These are phyloP conservation scores for Pythium coloratum DNA, from an alignment of 352 stramenopile genomes.

Conservation along the genomic window DNA sequence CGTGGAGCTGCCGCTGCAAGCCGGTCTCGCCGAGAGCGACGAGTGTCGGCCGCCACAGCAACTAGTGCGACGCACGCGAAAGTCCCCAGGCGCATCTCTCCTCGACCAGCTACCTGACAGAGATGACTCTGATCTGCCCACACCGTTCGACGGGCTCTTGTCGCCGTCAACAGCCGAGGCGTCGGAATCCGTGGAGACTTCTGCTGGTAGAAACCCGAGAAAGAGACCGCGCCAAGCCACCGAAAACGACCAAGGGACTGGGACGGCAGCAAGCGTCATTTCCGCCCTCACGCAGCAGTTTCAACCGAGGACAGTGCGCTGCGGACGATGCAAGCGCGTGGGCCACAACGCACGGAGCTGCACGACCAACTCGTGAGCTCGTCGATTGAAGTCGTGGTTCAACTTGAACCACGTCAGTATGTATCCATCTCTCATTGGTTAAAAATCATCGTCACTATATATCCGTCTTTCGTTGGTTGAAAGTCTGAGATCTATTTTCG, in stretches of 20 bases:
- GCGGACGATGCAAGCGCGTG: slow-evolving; percentile 42
- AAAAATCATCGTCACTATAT: background rate
- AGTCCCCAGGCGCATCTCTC: slow-evolving; percentile 1
- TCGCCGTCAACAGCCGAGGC: background rate
- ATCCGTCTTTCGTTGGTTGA: slow-evolving; percentile 15
- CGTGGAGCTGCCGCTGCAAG: slow-evolving; percentile 51
- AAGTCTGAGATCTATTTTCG: slow-evolving; percentile 9
- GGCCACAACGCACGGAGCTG: slow-evolving; percentile 62
- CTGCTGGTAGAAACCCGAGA: background rate
- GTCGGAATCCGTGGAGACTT: background rate
- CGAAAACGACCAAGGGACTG: background rate
- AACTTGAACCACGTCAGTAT: too few species aligned
- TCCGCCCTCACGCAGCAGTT: background rate
- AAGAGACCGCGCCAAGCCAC: background rate
- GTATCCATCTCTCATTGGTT: too few species aligned
- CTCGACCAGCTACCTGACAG: background rate
- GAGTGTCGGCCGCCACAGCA: slow-evolving; percentile 12
- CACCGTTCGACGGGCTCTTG: background rate
- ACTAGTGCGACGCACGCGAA: slow-evolving; percentile 3
- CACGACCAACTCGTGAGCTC: slow-evolving; percentile 1
- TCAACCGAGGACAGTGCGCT: slow-evolving; percentile 32
- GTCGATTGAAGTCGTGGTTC: too few species aligned
- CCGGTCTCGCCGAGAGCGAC: slow-evolving; percentile 21
- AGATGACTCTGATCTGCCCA: background rate
- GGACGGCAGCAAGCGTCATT: background rate